A percentile compares a stretch with the other conserved stretches of the same genome.
phyloP scores from a whole-genome alignment of 441 rosid genomes.

The Lepidium campestre region DNA sequence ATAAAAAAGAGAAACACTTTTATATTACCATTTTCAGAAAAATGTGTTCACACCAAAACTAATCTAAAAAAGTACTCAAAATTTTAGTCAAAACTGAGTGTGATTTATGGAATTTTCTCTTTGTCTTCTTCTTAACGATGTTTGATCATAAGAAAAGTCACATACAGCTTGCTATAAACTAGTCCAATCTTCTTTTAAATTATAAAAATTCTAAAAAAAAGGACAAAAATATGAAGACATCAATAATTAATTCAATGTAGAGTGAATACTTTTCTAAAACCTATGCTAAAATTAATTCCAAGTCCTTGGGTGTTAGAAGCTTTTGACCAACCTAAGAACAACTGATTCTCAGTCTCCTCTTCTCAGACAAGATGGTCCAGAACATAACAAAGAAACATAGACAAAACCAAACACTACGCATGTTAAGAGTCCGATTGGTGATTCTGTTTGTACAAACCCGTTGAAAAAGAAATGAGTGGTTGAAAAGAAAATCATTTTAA shows the following conservation, averaged over 20 bases:
- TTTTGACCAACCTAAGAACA: neutral
- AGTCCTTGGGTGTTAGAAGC: neutral
- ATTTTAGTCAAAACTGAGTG: neutral
- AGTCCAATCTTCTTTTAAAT: neutral
- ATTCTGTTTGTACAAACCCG: too few species aligned
- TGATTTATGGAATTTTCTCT: neutral
- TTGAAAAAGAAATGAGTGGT: too few species aligned
- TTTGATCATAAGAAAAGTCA: neutral
- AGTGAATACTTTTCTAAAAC: neutral
- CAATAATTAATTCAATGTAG: neutral
- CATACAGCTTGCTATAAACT: neutral
- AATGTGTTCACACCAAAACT: neutral
- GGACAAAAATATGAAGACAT: neutral
- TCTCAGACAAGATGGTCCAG: neutral
- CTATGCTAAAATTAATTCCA: neutral
- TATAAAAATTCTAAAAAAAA: neutral
- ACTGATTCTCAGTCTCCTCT: neutral
- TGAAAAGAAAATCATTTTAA: too few species aligned
- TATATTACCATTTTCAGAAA: neutral
- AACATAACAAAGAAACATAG: neutral
- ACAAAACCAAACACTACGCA: neutral
- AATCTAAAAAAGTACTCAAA: neutral
- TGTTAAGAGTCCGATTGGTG: too few species aligned
- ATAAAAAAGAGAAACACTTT: too few species aligned
- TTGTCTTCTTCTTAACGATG: neutral